These are phyloP conservation scores for Diaporthe australafricana DNA, from an alignment of 2,329 filamentous ascomycete genomes.

Conservation along the genomic window DNA sequence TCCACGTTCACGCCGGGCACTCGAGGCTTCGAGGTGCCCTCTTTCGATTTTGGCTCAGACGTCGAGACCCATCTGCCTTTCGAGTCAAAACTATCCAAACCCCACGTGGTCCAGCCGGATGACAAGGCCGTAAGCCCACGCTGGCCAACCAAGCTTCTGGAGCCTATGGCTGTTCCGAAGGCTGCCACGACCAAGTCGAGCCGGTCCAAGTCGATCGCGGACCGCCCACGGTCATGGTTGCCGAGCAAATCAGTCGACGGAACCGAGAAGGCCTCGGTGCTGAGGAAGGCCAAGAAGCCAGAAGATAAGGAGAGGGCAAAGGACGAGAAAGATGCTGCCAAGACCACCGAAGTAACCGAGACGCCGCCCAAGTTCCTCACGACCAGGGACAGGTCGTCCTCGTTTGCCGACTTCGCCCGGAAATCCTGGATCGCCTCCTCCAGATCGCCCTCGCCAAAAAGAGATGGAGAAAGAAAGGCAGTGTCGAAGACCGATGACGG, in stretches of 20 bases:
- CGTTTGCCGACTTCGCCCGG: slow-evolving; percentile 62
- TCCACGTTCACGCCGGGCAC: slow-evolving; percentile 5
- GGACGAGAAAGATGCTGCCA: slow-evolving; percentile 27
- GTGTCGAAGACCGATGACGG: slow-evolving; percentile 30
- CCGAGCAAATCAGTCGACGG: slow-evolving; percentile 52
- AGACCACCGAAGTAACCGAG: slow-evolving; percentile 40
- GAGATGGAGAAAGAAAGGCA: slow-evolving; percentile 42
- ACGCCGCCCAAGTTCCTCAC: slow-evolving; percentile 47
- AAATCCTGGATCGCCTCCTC: slow-evolving; percentile 64
- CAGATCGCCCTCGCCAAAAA: slow-evolving; percentile 59
- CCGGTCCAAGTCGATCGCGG: slow-evolving; percentile 60
- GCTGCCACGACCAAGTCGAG: slow-evolving; percentile 44
- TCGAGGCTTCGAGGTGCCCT: slow-evolving; percentile 61
- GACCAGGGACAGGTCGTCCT: slow-evolving; percentile 55
- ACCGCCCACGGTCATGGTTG: slow-evolving; percentile 65
- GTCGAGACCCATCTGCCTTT: slow-evolving; percentile 60
- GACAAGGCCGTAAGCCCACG: slow-evolving; percentile 35
- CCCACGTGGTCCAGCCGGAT: slow-evolving; percentile 37
- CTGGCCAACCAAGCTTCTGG: slow-evolving; percentile 34
- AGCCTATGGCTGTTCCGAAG: slow-evolving; percentile 43
- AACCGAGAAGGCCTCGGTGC: slow-evolving; percentile 46
- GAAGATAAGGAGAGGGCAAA: slow-evolving; percentile 17
- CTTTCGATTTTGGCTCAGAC: slow-evolving; percentile 62
- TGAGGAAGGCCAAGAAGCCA: slow-evolving; percentile 43
- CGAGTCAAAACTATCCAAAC: slow-evolving; percentile 43